Evolutionary conservation across 2,329 filamentous ascomycete genomes (phyloP).

Genomic region (Coleophoma crateriformis): DNA sequence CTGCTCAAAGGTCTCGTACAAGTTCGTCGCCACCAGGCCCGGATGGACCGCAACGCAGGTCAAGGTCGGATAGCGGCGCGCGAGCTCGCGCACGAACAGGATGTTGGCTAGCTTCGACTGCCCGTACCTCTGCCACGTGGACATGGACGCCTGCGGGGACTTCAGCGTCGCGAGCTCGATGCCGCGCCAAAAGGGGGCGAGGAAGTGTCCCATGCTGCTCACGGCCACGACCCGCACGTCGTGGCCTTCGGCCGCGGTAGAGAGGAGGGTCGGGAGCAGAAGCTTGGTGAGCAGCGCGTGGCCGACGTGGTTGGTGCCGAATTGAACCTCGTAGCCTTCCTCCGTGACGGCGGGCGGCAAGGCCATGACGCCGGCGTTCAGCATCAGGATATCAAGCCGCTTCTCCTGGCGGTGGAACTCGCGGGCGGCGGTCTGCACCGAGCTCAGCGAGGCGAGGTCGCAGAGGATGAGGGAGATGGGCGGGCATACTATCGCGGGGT

Average conservation of each 20-base stretch:
- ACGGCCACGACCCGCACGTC: slow-evolving; percentile 16
- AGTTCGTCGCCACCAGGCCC: slow-evolving; percentile 31
- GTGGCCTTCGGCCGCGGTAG: slow-evolving; percentile 12
- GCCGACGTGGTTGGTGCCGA: slow-evolving; percentile 44
- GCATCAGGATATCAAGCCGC: slow-evolving; percentile 38
- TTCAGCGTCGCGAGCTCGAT: slow-evolving; percentile 28
- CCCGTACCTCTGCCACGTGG: slow-evolving; percentile 31
- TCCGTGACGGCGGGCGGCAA: slow-evolving; percentile 29
- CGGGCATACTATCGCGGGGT: neutral
- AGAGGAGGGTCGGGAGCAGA: slow-evolving; percentile 28
- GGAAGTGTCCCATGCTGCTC: slow-evolving; percentile 7
- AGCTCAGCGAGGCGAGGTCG: slow-evolving; percentile 38
- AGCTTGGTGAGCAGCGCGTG: slow-evolving; percentile 38
- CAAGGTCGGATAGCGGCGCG: slow-evolving; percentile 30
- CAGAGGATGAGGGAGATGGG: slow-evolving; percentile 32
- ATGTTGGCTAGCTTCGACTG: slow-evolving; percentile 42
- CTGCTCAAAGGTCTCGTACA: slow-evolving; percentile 14
- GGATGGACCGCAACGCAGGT: slow-evolving; percentile 33
- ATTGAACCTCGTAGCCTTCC: slow-evolving; percentile 43
- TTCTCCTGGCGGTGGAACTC: slow-evolving; percentile 27
- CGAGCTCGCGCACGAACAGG: slow-evolving; percentile 34
- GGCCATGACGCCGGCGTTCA: slow-evolving; percentile 41
- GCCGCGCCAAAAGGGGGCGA: slow-evolving; percentile 1
- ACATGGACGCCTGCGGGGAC: slow-evolving; percentile 14
- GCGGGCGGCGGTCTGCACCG: slow-evolving; percentile 34